Conservation (phyloP, 2,329 filamentous ascomycete species). For the Venturia carpophila region DNA sequence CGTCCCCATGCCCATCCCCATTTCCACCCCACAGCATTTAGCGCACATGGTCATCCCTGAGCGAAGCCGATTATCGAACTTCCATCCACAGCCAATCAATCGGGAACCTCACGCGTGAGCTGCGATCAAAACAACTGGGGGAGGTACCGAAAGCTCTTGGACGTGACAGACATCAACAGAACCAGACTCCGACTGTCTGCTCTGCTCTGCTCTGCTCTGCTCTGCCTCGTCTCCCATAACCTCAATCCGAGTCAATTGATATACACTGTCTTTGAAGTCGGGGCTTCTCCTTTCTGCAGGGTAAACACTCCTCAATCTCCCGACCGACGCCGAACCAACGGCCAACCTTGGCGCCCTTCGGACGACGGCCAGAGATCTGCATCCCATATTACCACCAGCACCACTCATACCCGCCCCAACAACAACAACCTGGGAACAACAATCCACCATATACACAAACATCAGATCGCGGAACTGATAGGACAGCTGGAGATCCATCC, state of each 20-base stretch:
- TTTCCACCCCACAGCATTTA: background rate
- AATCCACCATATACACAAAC: background rate
- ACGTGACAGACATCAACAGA: constrained; percentile 9
- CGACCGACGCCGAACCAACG: background rate
- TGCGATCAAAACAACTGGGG: constrained; percentile 5
- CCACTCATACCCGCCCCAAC: background rate
- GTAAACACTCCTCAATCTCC: background rate
- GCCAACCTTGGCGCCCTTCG: background rate
- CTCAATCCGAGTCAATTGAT: background rate
- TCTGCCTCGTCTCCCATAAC: background rate
- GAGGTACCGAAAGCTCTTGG: background rate
- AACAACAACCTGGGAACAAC: constrained; percentile 15
- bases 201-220: no score
- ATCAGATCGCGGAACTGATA: background rate
- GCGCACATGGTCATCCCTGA: constrained; percentile 1
- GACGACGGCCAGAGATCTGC: background rate
- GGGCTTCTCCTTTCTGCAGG: background rate
- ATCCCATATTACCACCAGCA: background rate
- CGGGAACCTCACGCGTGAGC: constrained; percentile 1
- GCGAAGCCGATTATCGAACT: background rate
- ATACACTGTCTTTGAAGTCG: background rate
- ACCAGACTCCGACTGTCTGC: background rate
- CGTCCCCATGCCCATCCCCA: no score
- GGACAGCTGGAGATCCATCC: background rate
- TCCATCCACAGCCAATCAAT: background rate